Evolutionary conservation across 371 early-diverging fungal genomes (phyloP).

Genomic region (Mitosporidium daphniae): DNA sequence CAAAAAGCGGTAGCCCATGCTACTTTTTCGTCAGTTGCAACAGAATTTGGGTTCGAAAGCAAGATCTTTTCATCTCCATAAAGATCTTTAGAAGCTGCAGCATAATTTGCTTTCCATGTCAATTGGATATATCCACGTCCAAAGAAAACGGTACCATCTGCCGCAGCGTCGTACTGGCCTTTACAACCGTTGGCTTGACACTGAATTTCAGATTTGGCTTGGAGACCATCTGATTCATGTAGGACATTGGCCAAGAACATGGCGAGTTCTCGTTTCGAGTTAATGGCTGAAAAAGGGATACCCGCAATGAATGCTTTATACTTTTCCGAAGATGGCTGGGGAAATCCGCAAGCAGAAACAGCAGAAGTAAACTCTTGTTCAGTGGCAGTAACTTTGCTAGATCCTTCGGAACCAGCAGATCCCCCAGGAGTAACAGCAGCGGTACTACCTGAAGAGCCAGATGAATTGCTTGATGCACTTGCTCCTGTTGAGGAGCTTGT

Average conservation of each 20-base stretch:
- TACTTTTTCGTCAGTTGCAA: constrained; percentile 8
- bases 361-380: constrained; percentile 3
- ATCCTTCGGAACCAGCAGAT: background rate
- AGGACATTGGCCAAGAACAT: constrained; percentile 10
- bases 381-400: constrained; percentile 2
- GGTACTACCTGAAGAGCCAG: background rate
- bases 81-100: constrained; percentile 7
- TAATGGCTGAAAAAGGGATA: no score
- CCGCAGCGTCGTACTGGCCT: constrained; percentile 8
- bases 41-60: constrained; percentile 8
- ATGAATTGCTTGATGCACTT: background rate
- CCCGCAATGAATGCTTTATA: constrained; percentile 4
- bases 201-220: constrained; percentile 7
- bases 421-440: background rate
- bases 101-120: constrained; percentile 10
- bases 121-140: constrained; percentile 12
- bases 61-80: constrained; percentile 7
- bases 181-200: constrained; percentile 3
- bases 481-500: no score
- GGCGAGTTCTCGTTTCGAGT: no score
- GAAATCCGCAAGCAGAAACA: constrained; percentile 4
- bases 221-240: constrained; percentile 10
- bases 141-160: constrained; percentile 9
- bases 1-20: constrained; percentile 7
- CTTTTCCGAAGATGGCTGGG: constrained; percentile 4